Base-by-base conservation (phyloP, 2,329 filamentous ascomycete species). In the Fusarium sp. region DNA sequence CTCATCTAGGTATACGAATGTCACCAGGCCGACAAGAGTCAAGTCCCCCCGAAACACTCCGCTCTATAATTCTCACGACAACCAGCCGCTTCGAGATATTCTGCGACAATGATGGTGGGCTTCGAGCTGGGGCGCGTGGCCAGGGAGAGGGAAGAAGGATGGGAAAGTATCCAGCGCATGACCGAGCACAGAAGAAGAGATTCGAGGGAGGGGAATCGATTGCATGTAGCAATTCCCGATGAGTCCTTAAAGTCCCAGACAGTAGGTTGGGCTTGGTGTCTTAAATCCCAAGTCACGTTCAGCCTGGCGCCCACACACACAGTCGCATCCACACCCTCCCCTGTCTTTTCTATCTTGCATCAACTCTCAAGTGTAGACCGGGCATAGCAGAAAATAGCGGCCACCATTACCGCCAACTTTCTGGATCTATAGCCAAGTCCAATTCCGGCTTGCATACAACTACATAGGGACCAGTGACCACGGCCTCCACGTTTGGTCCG, bases 271-370 rank as follows among this genome's bases (percentile, higher is more conserved):
- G 67, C 78, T 78, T 78, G 77, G 78, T 83, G 81, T 83, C 81
- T 83, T 77, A 77, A 73, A 75, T 76, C 63, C 69, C 71, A 64
- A 81, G 81, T 83, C 81, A 83, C 81, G 81, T 77, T 82, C 74
- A 77, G 73, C 71, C 68, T 73, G 72, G 71, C 65, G 65, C 71
- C 70, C 78, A 74, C 77, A 75, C 73, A 75, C 70, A 71, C 49
- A 65, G 35, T 53, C 71, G 38, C 62, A 65, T 60, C 43, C 74
- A 73, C 74, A 73, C 72, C 62, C 71, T 74, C 49, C 56, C 54
- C 69, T 50, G 37, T 37, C 74, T 73, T 67, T 70, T 64, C 44
- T 63, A 61, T 60, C 52, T 65, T 60, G 43, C 50, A 53, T 64
- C 44, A 72, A 58, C 53, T 61, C 58, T 57, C 43, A 40, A 59